phyloP scores from a whole-genome alignment of 176 grass and related monocot genomes.

The Juncus effusus region DNA sequence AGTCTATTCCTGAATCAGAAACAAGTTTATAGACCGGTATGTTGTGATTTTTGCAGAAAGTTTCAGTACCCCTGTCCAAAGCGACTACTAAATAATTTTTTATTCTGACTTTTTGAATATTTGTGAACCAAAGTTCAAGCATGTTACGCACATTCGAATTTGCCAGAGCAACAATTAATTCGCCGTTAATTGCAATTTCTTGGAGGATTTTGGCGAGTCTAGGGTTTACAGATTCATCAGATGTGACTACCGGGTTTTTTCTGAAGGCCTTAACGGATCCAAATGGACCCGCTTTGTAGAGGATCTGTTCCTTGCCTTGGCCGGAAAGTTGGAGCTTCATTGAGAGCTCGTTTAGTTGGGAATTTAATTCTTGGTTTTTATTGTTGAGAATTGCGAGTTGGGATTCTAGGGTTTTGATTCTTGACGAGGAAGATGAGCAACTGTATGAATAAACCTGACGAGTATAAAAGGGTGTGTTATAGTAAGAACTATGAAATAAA shows the following conservation, averaged over 20 bases:
- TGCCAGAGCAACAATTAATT: conserved; percentile 82
- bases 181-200: conserved; percentile 68
- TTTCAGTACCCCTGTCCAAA: conserved; percentile 68
- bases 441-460: conserved; percentile 47
- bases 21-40: conserved; percentile 75
- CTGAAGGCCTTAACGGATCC: conserved; percentile 82
- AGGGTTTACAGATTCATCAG: conserved; percentile 68
- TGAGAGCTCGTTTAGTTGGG: conserved; percentile 57
- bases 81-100: conserved; percentile 90
- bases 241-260: conserved; percentile 74
- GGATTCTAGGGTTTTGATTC: conserved; percentile 45
- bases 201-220: conserved; percentile 71
- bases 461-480: conserved; percentile 17
- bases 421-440: conserved; percentile 45
- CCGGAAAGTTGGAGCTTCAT: conserved; percentile 66
- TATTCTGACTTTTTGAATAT: conserved; percentile 81
- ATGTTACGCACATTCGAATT: conserved; percentile 91
- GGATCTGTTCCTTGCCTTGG: conserved; percentile 44
- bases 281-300: conserved; percentile 67
- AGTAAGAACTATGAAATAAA: conserved; percentile 20
- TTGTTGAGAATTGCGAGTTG: conserved; percentile 44
- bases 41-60: conserved; percentile 60
- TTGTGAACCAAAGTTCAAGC: conserved; percentile 85
- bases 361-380: conserved; percentile 73
- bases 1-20: conserved; percentile 69